Percentiles rank a stretch among this genome's conserved stretches.
Conservation (phyloP, 805 yeast genomes). For the Priceomyces carsonii region DNA sequence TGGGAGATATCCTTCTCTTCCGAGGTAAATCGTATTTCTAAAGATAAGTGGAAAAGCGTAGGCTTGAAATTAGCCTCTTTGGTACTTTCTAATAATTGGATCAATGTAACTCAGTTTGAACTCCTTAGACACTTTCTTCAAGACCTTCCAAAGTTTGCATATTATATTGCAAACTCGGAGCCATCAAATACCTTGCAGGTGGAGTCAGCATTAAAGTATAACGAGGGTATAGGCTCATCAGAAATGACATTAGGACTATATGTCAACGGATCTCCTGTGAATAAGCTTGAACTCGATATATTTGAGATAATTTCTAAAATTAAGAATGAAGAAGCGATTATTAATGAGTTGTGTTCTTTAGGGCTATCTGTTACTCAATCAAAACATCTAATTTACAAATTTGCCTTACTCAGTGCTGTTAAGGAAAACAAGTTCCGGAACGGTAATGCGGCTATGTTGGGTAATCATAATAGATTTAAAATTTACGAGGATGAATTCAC, state of each 20-base stretch:
- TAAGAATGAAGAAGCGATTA: slow-evolving; percentile 21
- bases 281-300: slow-evolving; percentile 44
- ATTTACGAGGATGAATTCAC: slow-evolving; percentile 27
- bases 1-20: slow-evolving; percentile 9
- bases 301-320: slow-evolving; percentile 44
- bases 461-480: slow-evolving; percentile 35
- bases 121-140: slow-evolving; percentile 40
- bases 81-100: slow-evolving; percentile 22
- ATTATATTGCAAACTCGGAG: slow-evolving; percentile 25
- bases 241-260: slow-evolving; percentile 52
- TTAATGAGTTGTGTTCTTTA: slow-evolving; percentile 22
- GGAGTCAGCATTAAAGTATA: slow-evolving; percentile 22
- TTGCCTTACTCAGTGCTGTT: slow-evolving; percentile 42
- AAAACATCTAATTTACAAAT: slow-evolving; percentile 32
- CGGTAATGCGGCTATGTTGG: slow-evolving; percentile 32
- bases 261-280: slow-evolving; percentile 67
- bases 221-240: slow-evolving; percentile 38
- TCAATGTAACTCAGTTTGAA: slow-evolving; percentile 24
- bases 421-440: slow-evolving; percentile 34
- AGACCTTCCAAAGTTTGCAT: slow-evolving; percentile 58
- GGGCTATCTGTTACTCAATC: slow-evolving; percentile 36
- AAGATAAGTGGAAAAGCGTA: slow-evolving; percentile 33
- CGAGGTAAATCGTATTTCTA: slow-evolving; percentile 28
- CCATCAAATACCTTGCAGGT: slow-evolving; percentile 20
- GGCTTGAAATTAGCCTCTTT: slow-evolving; percentile 45